Evolutionary conservation across 2,329 filamentous ascomycete species (phyloP).

Genomic region (Sphaerulina musiva): DNA sequence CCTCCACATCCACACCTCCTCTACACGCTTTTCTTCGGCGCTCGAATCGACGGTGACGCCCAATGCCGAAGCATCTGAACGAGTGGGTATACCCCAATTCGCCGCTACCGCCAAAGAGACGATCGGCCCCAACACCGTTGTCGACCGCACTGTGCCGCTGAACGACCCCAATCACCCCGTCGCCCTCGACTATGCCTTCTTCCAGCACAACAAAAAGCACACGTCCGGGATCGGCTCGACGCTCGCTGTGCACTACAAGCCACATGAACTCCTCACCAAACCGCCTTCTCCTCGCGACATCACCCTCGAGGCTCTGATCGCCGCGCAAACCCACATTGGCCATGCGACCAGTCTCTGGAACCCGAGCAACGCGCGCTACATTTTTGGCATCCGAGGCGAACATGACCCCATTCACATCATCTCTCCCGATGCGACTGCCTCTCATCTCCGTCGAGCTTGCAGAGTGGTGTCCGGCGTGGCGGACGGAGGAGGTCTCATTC

Average conservation of each 20-base stretch:
- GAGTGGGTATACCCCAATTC: slow-evolving; percentile 6
- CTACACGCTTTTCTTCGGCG: slow-evolving; percentile 9
- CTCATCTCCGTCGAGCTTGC: slow-evolving; percentile 86
- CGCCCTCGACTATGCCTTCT: slow-evolving; percentile 40
- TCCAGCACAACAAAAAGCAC: slow-evolving; percentile 38
- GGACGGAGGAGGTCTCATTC: slow-evolving; percentile 71
- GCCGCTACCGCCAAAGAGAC: slow-evolving; percentile 4
- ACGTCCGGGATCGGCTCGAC: slow-evolving; percentile 36
- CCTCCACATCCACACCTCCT: no score
- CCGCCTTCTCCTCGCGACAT: slow-evolving; percentile 74
- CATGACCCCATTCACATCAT: slow-evolving; percentile 69
- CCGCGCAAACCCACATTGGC: slow-evolving; percentile 80
- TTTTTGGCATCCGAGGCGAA: slow-evolving; percentile 79
- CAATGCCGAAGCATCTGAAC: slow-evolving; percentile 6
- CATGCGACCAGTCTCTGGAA: slow-evolving; percentile 92
- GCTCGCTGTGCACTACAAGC: slow-evolving; percentile 53
- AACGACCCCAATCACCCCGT: slow-evolving; percentile 32
- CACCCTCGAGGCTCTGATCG: slow-evolving; percentile 83
- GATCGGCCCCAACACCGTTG: slow-evolving; percentile 12
- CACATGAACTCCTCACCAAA: slow-evolving; percentile 59
- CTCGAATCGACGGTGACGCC: slow-evolving; percentile 21
- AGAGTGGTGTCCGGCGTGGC: slow-evolving; percentile 84
- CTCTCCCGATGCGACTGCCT: slow-evolving; percentile 78
- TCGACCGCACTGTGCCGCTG: slow-evolving; percentile 29
- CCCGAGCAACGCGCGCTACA: slow-evolving; percentile 86